Evolutionary conservation across 805 yeast species (phyloP), one percentile per base, ranked within the genome.

Genomic region (Kuraishia molischiana): DNA sequence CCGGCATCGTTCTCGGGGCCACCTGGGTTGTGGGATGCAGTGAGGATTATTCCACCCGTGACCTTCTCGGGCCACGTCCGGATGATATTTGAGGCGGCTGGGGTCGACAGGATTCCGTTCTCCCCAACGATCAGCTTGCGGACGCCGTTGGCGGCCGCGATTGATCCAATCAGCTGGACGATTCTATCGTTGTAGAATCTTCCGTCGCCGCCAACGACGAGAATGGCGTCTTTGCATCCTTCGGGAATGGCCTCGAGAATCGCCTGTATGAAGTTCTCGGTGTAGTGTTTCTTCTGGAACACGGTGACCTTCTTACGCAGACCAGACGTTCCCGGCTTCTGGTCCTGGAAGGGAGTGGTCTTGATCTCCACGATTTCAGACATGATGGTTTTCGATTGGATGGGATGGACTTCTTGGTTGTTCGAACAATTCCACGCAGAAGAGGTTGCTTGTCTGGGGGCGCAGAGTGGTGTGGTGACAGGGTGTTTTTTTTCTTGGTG

Each of bases 11-110:
- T 79, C 20, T 70, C 63, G 41, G 95, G 95, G 6, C 97, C 97
- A 57, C 98, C 98, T 14, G 98, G 98, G 61, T 90, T 90, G 62
- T 90, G 98, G 19, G 95, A 82, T 2, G 97, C 97, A 6, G 98
- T 90, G 53, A 90, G 69, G 47, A 92, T 85, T 62, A 90, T 90
- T 44, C 97, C 97, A 44, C 97, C 98, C 10, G 96, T 86, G 41
- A 80, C 76, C 26, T 72, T 69, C 35, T 60, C 61, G 24, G 58
- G 63, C 45, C 67, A 68, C 42, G 77, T 74, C 59, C 98, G 76
- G 50, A 90, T 92, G 40, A 92, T 66, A 55, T 87, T 85, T n/a
- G 95, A 85, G 17, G 96, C 90, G 14, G 97, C 97, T 1, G 97
- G 98, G 3, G 98, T 92, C 17, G 95, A 85, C 38, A 92, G 67